phyloP scores from a whole-genome alignment of 495 filamentous ascomycete species.

The Neurospora sp. region DNA sequence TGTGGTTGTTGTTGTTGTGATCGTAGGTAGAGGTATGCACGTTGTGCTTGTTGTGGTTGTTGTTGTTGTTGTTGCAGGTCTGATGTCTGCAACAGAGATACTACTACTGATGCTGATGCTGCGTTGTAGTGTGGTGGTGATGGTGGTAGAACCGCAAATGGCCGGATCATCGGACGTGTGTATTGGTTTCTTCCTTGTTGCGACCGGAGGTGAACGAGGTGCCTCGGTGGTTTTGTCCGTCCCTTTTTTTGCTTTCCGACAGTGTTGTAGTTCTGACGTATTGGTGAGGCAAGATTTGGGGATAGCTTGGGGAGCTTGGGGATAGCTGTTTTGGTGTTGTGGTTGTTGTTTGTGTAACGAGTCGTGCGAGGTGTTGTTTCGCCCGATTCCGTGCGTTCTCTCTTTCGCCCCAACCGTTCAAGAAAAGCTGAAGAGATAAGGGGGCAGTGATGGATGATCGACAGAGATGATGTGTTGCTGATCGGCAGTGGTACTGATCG shows the following conservation, averaged over 20 bases:
- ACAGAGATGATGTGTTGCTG: neutral
- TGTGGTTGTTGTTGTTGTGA: neutral
- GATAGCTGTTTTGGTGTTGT: neutral
- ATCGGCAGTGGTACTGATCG: neutral
- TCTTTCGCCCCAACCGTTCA: neutral
- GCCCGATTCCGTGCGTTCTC: neutral
- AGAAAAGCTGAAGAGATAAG: neutral
- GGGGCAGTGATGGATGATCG: neutral
- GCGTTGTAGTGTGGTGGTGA: neutral
- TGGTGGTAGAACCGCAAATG: slow-evolving; percentile 3
- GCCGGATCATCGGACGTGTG: slow-evolving; percentile 12
- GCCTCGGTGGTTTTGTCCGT: neutral
- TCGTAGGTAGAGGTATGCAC: neutral
- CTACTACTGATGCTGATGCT: neutral
- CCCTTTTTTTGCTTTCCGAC: neutral
- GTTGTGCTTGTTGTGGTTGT: neutral
- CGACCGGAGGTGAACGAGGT: neutral
- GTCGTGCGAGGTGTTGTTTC: neutral
- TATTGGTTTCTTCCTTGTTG: neutral
- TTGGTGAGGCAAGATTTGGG: neutral
- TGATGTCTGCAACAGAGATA: slow-evolving; percentile 3
- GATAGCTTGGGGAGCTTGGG: neutral
- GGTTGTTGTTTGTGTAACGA: neutral
- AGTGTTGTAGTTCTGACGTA: neutral
- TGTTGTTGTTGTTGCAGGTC: neutral